Conservation (phyloP, 176 grass and related monocot genomes). For the Phyllostachys edulis region DNA sequence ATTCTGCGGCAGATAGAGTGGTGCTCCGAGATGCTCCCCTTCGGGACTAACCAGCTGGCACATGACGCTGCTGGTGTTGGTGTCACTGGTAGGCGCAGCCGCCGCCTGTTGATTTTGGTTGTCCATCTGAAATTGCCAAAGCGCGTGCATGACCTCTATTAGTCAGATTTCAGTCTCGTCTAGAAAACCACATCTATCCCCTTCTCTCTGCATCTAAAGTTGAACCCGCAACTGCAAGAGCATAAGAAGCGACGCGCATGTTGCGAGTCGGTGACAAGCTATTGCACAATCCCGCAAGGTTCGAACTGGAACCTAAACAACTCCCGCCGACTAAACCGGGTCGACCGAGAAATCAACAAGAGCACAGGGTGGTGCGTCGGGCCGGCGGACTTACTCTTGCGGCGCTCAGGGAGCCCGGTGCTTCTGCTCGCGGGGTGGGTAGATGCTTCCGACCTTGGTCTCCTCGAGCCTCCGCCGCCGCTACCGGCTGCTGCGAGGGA, state of each 20-base stretch:
- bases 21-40: constrained; percentile 63
- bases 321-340: background rate
- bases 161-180: no score
- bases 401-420: no score
- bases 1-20: constrained; percentile 85
- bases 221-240: background rate
- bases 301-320: background rate
- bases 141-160: no score
- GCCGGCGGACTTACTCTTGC: no score
- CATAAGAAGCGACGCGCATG: background rate
- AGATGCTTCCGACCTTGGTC: no score
- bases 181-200: background rate
- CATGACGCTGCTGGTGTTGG: constrained; percentile 51
- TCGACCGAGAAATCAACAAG: background rate
- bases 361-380: background rate
- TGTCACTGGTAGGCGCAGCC: background rate
- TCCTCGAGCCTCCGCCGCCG: no score
- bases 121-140: constrained; percentile 32
- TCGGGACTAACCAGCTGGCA: constrained; percentile 79
- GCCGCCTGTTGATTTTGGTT: background rate
- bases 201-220: background rate
- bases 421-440: no score
- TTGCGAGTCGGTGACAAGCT: background rate
- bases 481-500: no score
- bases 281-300: background rate